Percentiles rank a stretch among this genome's conserved stretches.
Evolutionary conservation across 1,284 basidiomycete species (phyloP).

Genomic region (Crepidotus sp.): DNA sequence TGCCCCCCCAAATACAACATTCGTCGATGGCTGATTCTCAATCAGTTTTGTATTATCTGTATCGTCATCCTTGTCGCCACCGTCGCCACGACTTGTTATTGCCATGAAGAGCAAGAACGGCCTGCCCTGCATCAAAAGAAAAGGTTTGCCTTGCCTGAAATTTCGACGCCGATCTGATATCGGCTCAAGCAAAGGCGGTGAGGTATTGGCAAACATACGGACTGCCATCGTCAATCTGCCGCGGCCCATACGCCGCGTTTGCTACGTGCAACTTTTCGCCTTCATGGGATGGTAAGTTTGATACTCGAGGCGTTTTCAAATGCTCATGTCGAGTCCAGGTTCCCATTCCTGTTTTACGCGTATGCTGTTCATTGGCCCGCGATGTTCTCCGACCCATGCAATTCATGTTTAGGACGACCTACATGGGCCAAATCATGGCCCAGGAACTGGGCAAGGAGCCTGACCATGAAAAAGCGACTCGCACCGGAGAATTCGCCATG

Average conservation of each 20-base stretch:
- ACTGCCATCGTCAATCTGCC: slow-evolving; percentile 69
- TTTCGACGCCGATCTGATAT: slow-evolving; percentile 2
- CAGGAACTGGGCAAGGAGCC: slow-evolving; percentile 65
- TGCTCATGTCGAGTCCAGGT: slow-evolving; percentile 41
- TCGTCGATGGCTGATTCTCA: too few species aligned
- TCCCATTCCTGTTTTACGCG: slow-evolving; percentile 92
- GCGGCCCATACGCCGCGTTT: slow-evolving; percentile 77
- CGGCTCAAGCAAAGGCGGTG: slow-evolving; percentile 36
- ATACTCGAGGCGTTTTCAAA: not conserved
- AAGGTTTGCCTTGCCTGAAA: slow-evolving; percentile 26
- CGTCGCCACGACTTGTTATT: slow-evolving; percentile 82
- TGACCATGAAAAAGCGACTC: slow-evolving; percentile 70
- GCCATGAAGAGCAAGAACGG: slow-evolving; percentile 68
- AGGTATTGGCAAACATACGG: slow-evolving; percentile 71
- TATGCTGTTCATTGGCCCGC: slow-evolving; percentile 32
- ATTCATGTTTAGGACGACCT: slow-evolving; percentile 59
- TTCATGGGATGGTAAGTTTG: slow-evolving; percentile 78
- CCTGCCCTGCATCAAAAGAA: slow-evolving; percentile 35
- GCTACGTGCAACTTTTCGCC: slow-evolving; percentile 84
- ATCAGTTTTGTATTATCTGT: slow-evolving; percentile 78
- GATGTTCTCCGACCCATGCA: slow-evolving; percentile 1
- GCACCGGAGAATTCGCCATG: slow-evolving; percentile 80
- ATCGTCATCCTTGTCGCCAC: slow-evolving; percentile 73
- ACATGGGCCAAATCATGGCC: slow-evolving; percentile 87
- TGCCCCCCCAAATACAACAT: too few species aligned